Percentiles rank a stretch among this genome's conserved stretches.
Evolutionary conservation across 1,139 yeast genomes (phyloP).

Genomic region (Suhomyces maxii): DNA sequence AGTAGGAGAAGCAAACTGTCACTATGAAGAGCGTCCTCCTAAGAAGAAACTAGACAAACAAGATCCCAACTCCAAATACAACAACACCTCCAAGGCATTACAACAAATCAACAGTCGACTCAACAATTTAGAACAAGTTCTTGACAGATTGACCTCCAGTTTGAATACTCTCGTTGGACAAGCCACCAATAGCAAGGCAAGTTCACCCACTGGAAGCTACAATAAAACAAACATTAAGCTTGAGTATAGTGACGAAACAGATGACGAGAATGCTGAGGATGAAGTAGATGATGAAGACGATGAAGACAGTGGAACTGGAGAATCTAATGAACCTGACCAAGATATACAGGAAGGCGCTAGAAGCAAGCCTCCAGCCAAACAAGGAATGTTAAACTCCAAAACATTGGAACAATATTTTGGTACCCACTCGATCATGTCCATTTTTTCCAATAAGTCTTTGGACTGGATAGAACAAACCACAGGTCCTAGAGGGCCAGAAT

Average conservation of each 20-base stretch:
- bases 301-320: conserved; percentile 5
- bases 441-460: conserved; percentile 38
- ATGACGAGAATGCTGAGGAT: conserved; percentile 8
- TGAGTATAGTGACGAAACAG: neutral
- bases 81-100: conserved; percentile 12
- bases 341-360: neutral
- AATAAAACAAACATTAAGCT: neutral
- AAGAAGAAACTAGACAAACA: conserved; percentile 14
- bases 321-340: conserved; percentile 1
- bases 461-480: conserved; percentile 33
- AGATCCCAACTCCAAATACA: conserved; percentile 4
- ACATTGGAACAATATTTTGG: conserved; percentile 30
- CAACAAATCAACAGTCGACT: conserved; percentile 24
- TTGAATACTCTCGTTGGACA: conserved; percentile 11
- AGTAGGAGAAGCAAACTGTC: conserved; percentile 25
- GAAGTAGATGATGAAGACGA: conserved; percentile 6
- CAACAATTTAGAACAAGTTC: conserved; percentile 24
- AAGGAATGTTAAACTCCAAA: conserved; percentile 1
- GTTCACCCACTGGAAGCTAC: neutral
- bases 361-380: neutral
- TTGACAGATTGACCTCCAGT: conserved; percentile 21
- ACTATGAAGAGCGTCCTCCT: conserved; percentile 27
- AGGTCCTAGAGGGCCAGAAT: conserved; percentile 21
- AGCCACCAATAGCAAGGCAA: neutral
- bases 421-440: conserved; percentile 39